These are phyloP conservation scores for Daedalea quercina DNA, from an alignment of 768 basidiomycete genomes.

Conservation along the genomic window DNA sequence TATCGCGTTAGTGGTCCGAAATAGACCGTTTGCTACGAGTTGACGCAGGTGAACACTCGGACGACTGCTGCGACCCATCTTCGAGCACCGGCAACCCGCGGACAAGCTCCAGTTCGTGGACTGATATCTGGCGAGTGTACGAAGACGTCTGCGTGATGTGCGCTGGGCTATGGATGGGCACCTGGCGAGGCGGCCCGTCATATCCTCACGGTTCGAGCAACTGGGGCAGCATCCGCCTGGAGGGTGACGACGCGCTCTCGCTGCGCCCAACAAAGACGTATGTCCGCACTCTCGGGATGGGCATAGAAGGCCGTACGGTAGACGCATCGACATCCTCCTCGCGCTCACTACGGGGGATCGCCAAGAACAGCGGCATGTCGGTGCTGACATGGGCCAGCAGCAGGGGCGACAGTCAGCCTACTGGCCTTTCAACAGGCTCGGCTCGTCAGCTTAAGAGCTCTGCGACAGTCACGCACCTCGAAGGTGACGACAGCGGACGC, in stretches of 20 bases:
- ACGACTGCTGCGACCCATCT: slow-evolving; percentile 17
- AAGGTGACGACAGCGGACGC: slow-evolving; percentile 6
- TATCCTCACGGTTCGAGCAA: slow-evolving; percentile 46
- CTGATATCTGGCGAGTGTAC: slow-evolving; percentile 75
- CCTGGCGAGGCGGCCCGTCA: slow-evolving; percentile 47
- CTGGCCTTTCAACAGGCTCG: slow-evolving; percentile 2
- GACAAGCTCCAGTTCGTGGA: slow-evolving; percentile 41
- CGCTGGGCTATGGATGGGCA: slow-evolving; percentile 76
- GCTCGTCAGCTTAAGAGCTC: neutral
- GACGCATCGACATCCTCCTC: slow-evolving; percentile 12
- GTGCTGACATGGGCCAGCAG: slow-evolving; percentile 21
- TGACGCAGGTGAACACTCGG: slow-evolving; percentile 29
- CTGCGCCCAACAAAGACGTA: slow-evolving; percentile 25
- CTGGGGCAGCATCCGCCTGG: slow-evolving; percentile 53
- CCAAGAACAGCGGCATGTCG: slow-evolving; percentile 21
- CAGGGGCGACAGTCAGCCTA: slow-evolving; percentile 6
- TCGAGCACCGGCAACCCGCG: slow-evolving; percentile 6
- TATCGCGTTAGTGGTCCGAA: slow-evolving; percentile 83
- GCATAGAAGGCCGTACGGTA: slow-evolving; percentile 53
- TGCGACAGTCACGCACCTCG: neutral
- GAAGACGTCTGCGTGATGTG: slow-evolving; percentile 82
- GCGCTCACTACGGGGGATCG: slow-evolving; percentile 14
- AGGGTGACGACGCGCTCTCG: slow-evolving; percentile 60
- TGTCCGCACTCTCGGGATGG: slow-evolving; percentile 57
- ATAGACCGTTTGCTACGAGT: slow-evolving; percentile 62